Percentiles rank a stretch among this genome's conserved stretches.
Conservation (phyloP, 169 alveolate genomes). For the Theileria parva region DNA sequence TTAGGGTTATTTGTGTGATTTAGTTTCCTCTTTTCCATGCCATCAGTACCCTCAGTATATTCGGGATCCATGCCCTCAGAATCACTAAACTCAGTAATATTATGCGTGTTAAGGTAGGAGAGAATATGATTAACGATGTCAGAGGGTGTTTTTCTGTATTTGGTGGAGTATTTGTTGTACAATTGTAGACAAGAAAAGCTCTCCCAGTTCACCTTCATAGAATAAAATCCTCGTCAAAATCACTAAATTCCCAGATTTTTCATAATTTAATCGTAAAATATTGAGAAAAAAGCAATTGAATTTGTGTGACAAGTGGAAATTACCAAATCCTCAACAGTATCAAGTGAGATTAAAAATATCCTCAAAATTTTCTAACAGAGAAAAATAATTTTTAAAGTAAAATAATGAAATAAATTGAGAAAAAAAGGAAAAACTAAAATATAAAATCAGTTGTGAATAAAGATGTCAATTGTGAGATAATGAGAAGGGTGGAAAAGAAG, state of each 20-base stretch:
- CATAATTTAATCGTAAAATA: too few relatives aligned
- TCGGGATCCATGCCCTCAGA: too few relatives aligned
- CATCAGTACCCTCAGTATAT: too few relatives aligned
- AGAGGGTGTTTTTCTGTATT: background rate
- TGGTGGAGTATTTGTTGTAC: background rate
- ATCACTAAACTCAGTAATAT: too few relatives aligned
- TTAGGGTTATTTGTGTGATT: background rate
- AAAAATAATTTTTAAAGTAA: background rate
- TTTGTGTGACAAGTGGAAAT: background rate
- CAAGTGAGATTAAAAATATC: too few relatives aligned
- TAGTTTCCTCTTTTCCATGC: background rate
- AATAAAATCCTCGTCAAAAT: background rate
- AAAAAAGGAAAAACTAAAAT: background rate
- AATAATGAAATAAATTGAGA: background rate
- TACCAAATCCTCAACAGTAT: too few relatives aligned
- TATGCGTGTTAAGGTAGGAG: background rate
- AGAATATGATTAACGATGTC: slow-evolving; percentile 5
- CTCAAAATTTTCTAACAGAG: too few relatives aligned
- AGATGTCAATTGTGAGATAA: background rate
- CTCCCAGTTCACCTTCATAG: slow-evolving; percentile 16
- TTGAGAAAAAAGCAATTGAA: too few relatives aligned
- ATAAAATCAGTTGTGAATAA: background rate
- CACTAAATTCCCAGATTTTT: background rate
- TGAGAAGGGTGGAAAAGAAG: background rate
- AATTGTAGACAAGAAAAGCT: background rate